Percentiles rank a stretch among this genome's conserved stretches.
phyloP scores from a whole-genome alignment of 495 filamentous ascomycete species.

The Daldinia bambusicola region DNA sequence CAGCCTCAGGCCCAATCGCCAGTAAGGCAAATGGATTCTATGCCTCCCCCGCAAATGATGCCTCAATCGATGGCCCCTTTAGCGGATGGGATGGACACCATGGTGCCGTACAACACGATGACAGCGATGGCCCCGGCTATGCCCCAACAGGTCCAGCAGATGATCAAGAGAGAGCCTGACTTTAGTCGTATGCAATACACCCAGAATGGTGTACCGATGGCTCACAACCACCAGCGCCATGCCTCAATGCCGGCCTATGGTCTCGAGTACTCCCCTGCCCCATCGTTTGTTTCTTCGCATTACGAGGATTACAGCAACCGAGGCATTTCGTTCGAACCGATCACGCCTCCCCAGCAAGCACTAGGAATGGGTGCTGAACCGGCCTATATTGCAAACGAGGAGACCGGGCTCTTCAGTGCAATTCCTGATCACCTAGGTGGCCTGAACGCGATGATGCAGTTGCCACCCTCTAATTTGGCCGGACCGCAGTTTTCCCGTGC shows the following conservation, averaged over 20 bases:
- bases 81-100: constrained; percentile 79
- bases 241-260: constrained; percentile 94
- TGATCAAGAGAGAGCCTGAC: constrained; percentile 86
- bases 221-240: constrained; percentile 86
- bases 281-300: constrained; percentile 95
- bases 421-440: constrained; percentile 81
- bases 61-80: constrained; percentile 85
- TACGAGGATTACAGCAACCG: constrained; percentile 98
- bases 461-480: constrained; percentile 86
- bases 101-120: constrained; percentile 78
- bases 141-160: constrained; percentile 71
- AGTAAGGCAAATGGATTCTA: constrained; percentile 83
- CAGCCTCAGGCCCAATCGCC: constrained; percentile 81
- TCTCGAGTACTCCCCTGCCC: constrained; percentile 96
- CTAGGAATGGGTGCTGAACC: constrained; percentile 83
- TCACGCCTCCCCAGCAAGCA: constrained; percentile 93
- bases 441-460: constrained; percentile 86
- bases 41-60: constrained; percentile 76
- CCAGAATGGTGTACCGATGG: constrained; percentile 86
- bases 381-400: constrained; percentile 97
- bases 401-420: constrained; percentile 92
- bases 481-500: constrained; percentile 78
- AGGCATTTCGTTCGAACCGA: constrained; percentile 93
- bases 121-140: constrained; percentile 64
- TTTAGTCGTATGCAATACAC: constrained; percentile 82